Evolutionary conservation across 202 grass and related monocot genomes (phyloP).

Genomic region (Setaria viridis): DNA sequence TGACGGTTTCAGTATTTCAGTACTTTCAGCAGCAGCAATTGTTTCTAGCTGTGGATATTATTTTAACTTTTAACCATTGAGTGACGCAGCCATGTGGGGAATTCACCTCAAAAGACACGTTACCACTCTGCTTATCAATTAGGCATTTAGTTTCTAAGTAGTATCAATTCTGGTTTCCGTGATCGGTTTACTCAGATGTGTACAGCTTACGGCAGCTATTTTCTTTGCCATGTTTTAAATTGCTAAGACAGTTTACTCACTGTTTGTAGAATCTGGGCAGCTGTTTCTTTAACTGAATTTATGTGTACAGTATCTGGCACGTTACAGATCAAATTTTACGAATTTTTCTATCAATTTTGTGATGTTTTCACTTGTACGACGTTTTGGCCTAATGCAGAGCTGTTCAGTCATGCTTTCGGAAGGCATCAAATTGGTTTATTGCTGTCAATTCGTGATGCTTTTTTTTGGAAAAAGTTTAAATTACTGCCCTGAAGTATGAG

Average conservation of each 20-base stretch:
- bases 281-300: not conserved
- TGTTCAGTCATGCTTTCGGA: too few relatives aligned
- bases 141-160: conserved; percentile 2
- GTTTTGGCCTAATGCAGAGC: too few relatives aligned
- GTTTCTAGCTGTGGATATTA: conserved; percentile 22
- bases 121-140: not conserved
- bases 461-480: too few relatives aligned
- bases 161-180: not conserved
- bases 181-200: not conserved
- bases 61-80: conserved; percentile 11
- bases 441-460: too few relatives aligned
- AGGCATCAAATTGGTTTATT: too few relatives aligned
- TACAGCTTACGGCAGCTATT: not conserved
- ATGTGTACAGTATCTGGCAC: not conserved
- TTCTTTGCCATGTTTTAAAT: too few relatives aligned
- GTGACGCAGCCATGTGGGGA: not conserved
- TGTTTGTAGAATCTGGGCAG: not conserved
- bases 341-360: not conserved
- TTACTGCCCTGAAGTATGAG: too few relatives aligned
- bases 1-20: conserved; percentile 31
- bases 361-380: not conserved
- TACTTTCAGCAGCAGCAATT: conserved; percentile 26
- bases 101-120: not conserved
- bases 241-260: too few relatives aligned
- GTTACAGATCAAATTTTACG: not conserved